Evolutionary conservation across 1,139 yeast genomes (phyloP).

Genomic region (Geotrichum cucujoidarum): DNA sequence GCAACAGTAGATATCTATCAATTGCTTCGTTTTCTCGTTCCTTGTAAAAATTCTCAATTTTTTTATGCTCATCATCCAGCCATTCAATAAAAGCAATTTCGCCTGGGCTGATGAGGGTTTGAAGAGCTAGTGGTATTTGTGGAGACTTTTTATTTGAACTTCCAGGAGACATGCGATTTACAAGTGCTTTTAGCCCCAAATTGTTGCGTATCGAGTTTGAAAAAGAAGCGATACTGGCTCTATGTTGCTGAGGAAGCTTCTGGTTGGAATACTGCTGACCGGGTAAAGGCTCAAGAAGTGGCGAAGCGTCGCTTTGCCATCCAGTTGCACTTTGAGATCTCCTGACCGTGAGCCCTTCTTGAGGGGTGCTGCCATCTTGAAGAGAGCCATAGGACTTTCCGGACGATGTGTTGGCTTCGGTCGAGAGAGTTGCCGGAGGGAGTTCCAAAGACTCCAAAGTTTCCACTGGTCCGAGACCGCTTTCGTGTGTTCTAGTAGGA

Average conservation of each 20-base stretch:
- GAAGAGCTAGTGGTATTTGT: constrained; percentile 10
- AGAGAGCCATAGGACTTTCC: constrained; percentile 12
- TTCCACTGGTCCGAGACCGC: constrained; percentile 11
- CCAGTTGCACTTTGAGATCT: constrained; percentile 11
- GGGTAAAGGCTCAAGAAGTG: constrained; percentile 24
- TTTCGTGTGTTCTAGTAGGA: constrained; percentile 7
- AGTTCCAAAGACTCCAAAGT: constrained; percentile 22
- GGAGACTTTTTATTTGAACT: constrained; percentile 1
- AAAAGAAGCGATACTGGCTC: constrained; percentile 6
- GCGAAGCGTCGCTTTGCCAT: constrained; percentile 30
- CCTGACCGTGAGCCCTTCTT: constrained; percentile 13
- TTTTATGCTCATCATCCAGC: constrained; percentile 55
- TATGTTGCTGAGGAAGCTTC: constrained; percentile 3
- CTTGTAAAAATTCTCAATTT: constrained; percentile 57
- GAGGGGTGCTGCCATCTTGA: not conserved
- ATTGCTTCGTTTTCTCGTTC: constrained; percentile 58
- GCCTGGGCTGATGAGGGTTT: constrained; percentile 31
- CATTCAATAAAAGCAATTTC: constrained; percentile 49
- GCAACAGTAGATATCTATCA: constrained; percentile 55
- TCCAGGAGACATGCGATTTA: constrained; percentile 10
- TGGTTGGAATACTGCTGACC: not conserved
- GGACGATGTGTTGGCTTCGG: constrained; percentile 5
- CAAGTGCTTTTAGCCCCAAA: constrained; percentile 6
- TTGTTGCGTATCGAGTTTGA: constrained; percentile 9
- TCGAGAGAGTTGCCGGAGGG: constrained; percentile 31